Base-by-base conservation (phyloP, 345 rosid genomes). In the Populus deltoides region DNA sequence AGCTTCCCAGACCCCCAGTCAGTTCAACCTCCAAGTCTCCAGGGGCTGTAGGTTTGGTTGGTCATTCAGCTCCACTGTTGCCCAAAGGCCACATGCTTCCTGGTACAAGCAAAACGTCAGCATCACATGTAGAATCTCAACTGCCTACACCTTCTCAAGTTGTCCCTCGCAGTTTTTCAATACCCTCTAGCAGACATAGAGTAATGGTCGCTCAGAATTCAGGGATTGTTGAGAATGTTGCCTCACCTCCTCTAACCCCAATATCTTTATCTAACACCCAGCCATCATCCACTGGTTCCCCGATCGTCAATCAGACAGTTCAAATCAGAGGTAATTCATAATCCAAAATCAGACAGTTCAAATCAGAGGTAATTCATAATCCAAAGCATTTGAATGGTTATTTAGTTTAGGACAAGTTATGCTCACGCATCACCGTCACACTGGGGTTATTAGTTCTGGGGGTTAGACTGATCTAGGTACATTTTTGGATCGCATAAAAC, bases 161-260 rank as follows among this genome's bases (percentile, higher is more conserved):
- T 45, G 59, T 82, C 66, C 35, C 80, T 20, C 80, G 85, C 65
- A 79, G 85, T 79, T 79, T 75, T 66, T 82, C 85, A 35, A 82
- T 82, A 66, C 82, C 85, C 5, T 82, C 85, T 8, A 66, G 77
- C 18, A 72, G 75, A 57, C 76, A 17, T 2, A 65, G 79, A 77
- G 77, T 71, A 43, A 82, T 76, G 70, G 81, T 82, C 62, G 71
- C 85, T 77, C 77, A 76, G 76, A 89, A 68, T 49, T 74, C 86
- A 67, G 89, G 82, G 84, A 75, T 80, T 59, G 65, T 74, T 78
- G 85, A 86, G 75, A 86, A 81, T 74, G 80, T 75, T 79, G 80
- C 81, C 38, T 91, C 98, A 7, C 98, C 97, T 69, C 90, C 94
- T 16, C 75, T 92, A 77, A 85, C 94, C 45, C 92, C 99, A 35